Base-by-base conservation (phyloP, 805 yeast genomes). In the Wickerhamiella kurtzmanii region DNA sequence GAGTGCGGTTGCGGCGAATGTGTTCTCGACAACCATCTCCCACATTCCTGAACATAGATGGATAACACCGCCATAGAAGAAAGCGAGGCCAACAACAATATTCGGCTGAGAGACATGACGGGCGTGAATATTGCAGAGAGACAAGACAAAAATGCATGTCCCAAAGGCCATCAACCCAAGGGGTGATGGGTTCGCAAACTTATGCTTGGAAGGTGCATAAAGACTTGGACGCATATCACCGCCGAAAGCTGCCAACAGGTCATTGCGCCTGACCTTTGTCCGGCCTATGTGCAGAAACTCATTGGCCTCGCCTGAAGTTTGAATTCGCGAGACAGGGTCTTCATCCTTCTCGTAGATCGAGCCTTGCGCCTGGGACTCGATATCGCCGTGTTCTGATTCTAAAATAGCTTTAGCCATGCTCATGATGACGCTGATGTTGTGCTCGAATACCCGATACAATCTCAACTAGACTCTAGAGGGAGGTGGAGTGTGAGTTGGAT, bases 21-120 rank as follows among this genome's bases (percentile, higher is more conserved):
- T 73, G 64, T 76, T 76, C 55, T 79, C 83, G 22, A 73, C 65
- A 13, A 77, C 74, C 61, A 77, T 70, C 60, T 77, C 82, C 73
- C 79, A 78, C 74, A 78, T 72, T 43, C 82, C 83, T n/a, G 82
- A 82, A 35, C 76, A 60, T 44, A 76, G 61, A 60, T 77, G 82
- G 37, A 76, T 70, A 3, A 71, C 60, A 8, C 83, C 84, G 37
- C 83, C 84, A 59, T 77, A 76, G 59, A 79, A 79, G 52, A 71
- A 69, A 9, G 81, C 80, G 50, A 73, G 62, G 13, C 82, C 81
- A 46, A 76, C 74, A 36, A 78, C 79, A 43, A 77, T 63, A 51
- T 71, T 71, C 22, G 78, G 71, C 40, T 69, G 65, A 8, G 63
- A 54, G 36, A 77, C 77, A 22, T 82, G 81, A 62, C 77, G 70